Percentiles rank a stretch among this genome's conserved stretches.
Conservation (phyloP, 805 yeast genomes). For the Wickerhamiella spandovensis region DNA sequence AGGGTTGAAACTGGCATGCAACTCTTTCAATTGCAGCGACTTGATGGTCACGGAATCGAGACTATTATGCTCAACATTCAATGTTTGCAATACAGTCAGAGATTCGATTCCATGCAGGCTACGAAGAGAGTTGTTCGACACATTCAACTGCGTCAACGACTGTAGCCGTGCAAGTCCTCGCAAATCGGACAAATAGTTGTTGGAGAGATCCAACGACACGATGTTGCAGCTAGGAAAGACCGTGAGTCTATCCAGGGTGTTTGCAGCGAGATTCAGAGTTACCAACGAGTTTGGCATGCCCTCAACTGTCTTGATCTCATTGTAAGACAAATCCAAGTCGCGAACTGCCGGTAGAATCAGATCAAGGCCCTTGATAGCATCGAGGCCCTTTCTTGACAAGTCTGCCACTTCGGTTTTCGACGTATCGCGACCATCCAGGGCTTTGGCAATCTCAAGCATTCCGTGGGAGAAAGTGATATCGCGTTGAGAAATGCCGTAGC, state of each 20-base stretch:
- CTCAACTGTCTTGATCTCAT: slow-evolving; percentile 11
- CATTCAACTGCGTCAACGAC: slow-evolving; percentile 15
- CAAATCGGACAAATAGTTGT: slow-evolving; percentile 14
- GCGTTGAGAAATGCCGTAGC: slow-evolving; percentile 1
- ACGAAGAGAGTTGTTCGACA: slow-evolving; percentile 12
- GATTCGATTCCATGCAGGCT: slow-evolving; percentile 12
- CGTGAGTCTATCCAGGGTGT: slow-evolving; percentile 9
- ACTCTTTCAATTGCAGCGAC: slow-evolving; percentile 11
- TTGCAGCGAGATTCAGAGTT: slow-evolving; percentile 12
- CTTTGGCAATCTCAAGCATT: slow-evolving; percentile 3
- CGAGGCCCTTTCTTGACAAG: slow-evolving; percentile 12
- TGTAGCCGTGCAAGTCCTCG: slow-evolving; percentile 12
- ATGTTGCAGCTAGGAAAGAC: slow-evolving; percentile 14
- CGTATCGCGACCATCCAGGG: neutral
- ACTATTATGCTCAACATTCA: slow-evolving; percentile 13
- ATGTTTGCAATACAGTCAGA: slow-evolving; percentile 12
- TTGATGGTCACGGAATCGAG: slow-evolving; percentile 10
- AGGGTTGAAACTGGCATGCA: slow-evolving; percentile 14
- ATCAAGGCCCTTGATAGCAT: slow-evolving; percentile 14
- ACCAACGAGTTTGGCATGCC: slow-evolving; percentile 16
- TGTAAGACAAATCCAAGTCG: slow-evolving; percentile 9
- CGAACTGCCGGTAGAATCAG: slow-evolving; percentile 12
- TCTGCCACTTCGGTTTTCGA: slow-evolving; percentile 9
- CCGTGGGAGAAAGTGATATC: slow-evolving; percentile 8
- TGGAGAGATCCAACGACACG: slow-evolving; percentile 12